Conservation (phyloP, 441 rosid genomes). For the Sinapis alba region DNA sequence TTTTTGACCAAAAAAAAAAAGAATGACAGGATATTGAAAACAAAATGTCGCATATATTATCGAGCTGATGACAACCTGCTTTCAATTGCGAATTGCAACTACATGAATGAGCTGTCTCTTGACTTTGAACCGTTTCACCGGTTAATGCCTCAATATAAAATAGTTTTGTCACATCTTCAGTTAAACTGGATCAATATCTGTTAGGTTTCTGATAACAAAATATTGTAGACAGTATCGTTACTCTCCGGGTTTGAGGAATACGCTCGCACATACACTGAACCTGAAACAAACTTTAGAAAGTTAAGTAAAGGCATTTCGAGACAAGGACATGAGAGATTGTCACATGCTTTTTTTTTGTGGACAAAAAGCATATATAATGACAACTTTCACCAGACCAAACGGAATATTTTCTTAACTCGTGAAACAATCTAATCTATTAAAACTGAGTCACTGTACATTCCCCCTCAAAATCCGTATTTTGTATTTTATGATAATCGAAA, state of each 20-base stretch:
- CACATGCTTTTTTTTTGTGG: conserved; percentile 10
- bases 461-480: conserved; percentile 5
- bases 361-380: background rate
- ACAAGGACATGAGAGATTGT: conserved; percentile 5
- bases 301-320: conserved; percentile 16
- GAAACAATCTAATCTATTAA: conserved; percentile 12
- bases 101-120: conserved; percentile 6
- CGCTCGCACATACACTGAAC: conserved; percentile 22
- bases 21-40: background rate
- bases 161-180: background rate
- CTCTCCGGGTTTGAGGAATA: conserved; percentile 5
- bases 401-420: conserved; percentile 20
- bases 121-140: conserved; percentile 1
- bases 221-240: conserved; percentile 18
- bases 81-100: background rate
- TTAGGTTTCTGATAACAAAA: background rate
- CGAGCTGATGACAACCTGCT: background rate
- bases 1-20: no score
- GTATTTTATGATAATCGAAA: background rate
- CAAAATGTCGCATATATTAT: background rate
- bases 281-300: conserved; percentile 1
- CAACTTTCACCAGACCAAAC: background rate
- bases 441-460: conserved; percentile 18
- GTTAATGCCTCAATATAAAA: background rate
- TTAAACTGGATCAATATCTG: background rate